Conservation (phyloP, 768 basidiomycete genomes). For the Xanthoconium purpureum region DNA sequence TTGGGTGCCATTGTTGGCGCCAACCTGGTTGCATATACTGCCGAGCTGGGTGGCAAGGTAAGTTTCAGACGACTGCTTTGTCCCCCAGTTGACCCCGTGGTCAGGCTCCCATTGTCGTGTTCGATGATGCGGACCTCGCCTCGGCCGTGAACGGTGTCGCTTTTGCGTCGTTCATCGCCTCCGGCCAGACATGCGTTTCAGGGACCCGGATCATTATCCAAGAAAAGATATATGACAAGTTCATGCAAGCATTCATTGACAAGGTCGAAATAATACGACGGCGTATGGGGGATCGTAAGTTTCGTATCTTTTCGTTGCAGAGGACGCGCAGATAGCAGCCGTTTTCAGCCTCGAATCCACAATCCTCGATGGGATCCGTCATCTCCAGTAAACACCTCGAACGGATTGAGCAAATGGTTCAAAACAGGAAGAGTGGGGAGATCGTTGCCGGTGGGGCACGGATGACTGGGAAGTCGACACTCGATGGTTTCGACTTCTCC, state of each 20-base stretch:
- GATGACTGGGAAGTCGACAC: conserved; percentile 56
- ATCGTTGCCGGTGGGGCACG: conserved; percentile 64
- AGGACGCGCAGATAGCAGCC: not conserved
- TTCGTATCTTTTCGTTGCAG: not conserved
- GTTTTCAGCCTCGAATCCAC: conserved; percentile 59
- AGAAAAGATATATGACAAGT: conserved; percentile 61
- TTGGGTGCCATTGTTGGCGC: conserved; percentile 70
- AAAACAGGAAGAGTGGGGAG: conserved; percentile 43
- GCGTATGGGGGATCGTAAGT: conserved; percentile 79
- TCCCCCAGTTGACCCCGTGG: conserved; percentile 1
- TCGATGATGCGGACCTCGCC: conserved; percentile 69
- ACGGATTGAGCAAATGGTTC: conserved; percentile 58
- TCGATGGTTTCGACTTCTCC: conserved; percentile 73
- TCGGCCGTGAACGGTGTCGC: conserved; percentile 81
- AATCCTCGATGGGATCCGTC: conserved; percentile 76
- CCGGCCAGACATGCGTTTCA: conserved; percentile 90
- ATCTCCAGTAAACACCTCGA: conserved; percentile 65
- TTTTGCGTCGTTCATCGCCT: conserved; percentile 82
- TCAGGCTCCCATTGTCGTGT: conserved; percentile 78
- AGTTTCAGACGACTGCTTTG: not conserved
- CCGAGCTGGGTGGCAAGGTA: conserved; percentile 86
- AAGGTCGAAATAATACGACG: conserved; percentile 60
- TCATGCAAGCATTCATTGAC: conserved; percentile 57
- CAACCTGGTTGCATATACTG: conserved; percentile 74
- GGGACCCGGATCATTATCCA: conserved; percentile 83